Base-by-base conservation (phyloP, 208 protist genomes). In the Trypanosoma congolense region DNA sequence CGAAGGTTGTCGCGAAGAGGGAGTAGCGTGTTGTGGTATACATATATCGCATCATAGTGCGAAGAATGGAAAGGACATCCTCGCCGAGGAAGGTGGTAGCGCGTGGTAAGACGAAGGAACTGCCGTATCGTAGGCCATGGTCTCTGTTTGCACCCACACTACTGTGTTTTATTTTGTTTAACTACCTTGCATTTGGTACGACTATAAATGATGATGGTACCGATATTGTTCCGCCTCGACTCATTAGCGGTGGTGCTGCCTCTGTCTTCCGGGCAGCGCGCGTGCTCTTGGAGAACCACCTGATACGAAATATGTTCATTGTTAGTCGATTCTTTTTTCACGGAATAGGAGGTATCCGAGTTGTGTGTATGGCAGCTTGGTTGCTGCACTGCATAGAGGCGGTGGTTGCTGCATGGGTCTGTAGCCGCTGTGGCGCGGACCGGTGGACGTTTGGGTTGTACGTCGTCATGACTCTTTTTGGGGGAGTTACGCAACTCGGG, bases 401-500 rank as follows among this genome's bases (percentile, higher is more conserved):
- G 0, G 77, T 64, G 29, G 58, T 86, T 59, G 75, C 70, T 51
- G 18, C 73, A 16, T 60, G 76, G 25, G 75, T 82, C 6, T 87
- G 77, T 48, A 25, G 56, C 6, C 58, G 61, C 9, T 81, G 75
- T 61, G 60, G 65, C 44, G 78, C 76, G 1, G 45, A 56, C 2
- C 18, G 54, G 3, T 22, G 24, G 1, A 61, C 58, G 25, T 70
- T 62, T 47, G 25, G 54, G 4, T 43, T 64, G 3, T 83, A 83
- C 61, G 51, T 54, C 54, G n/a, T 76, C 16, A 64, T 80, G 54
- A 82, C 70, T 1, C 9, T 62, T 16, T 21, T 69, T 6, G 71
- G 64, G 0, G 83, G 83, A 22, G 64, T 78, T 43, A 63, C 73
- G 19, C 83, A 90, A 68, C 58, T 90, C 3, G 28, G 61, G 16